Evolutionary conservation across 768 basidiomycete species (phyloP), one percentile per base, ranked within the genome.

Genomic region (Suillus spraguei): DNA sequence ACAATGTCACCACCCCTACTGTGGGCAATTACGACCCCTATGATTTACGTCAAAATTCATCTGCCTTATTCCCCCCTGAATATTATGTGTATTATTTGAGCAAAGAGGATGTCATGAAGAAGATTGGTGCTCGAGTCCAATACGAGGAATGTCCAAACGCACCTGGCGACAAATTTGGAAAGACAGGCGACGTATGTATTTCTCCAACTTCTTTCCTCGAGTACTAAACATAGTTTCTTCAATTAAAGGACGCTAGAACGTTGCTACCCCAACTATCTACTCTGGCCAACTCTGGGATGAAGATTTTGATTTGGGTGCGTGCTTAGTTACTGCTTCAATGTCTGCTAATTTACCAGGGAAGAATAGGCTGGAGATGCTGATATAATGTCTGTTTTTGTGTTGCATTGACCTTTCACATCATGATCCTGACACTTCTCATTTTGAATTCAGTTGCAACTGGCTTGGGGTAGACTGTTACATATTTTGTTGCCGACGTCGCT

Each of bases 21-120:
- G 76, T 87, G 5, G 84, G 84, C 0, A 68, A 85, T 67, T 76
- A 79, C 13, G 87, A 90, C 64, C 66, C 79, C 0, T 72, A 88
- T 63, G 88, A 90, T 67, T 73, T 90, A 49, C 77, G 85, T 24
- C 87, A 88, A 72, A 86, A 82, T 46, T 67, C 80, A 1, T 79
- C 83, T 0, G 78, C 81, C 2, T 61, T 74, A 8, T 88, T 88
- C 72, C 87, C 88, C 6, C 83, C 87, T 0, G 80, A 85, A 53
- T 86, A 79, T 63, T 88, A 88, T 62, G 65, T 84, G 49, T 72
- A 76, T 13, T 87, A 83, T 65, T 73, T 88, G 22, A 66, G 62
- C 1, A 69, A 71, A n/a, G 44, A 77, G 0, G 65, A 71, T 4
- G 76, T 85, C 16, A 65, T 76, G 70, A 70, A 67, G 22, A 71